Percentiles rank a stretch among this genome's conserved stretches.
These are phyloP conservation scores for Casuarina glauca DNA, from an alignment of 306 rosid genomes.

Conservation along the genomic window DNA sequence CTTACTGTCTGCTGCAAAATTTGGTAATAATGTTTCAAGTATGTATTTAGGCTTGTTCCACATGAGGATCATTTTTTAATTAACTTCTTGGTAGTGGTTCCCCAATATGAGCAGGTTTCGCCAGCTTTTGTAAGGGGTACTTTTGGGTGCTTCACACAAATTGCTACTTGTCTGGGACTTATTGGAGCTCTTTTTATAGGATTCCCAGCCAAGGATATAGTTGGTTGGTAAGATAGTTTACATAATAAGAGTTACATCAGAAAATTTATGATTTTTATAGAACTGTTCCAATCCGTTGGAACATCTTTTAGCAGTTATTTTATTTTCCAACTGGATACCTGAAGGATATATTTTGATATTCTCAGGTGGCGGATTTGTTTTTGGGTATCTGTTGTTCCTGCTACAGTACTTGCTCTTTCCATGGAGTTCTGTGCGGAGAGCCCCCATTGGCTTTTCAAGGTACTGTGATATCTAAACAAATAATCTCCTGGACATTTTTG, in stretches of 20 bases:
- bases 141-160: conserved; percentile 78
- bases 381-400: conserved; percentile 73
- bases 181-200: conserved; percentile 70
- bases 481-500: conserved; percentile 5
- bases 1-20: conserved; percentile 2
- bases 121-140: conserved; percentile 77
- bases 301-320: conserved; percentile 13
- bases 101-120: conserved; percentile 57
- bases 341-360: conserved; percentile 25
- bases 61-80: not conserved
- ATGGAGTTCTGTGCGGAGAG: conserved; percentile 89
- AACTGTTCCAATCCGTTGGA: not conserved
- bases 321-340: conserved; percentile 9
- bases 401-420: conserved; percentile 57
- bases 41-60: too few relatives aligned
- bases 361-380: conserved; percentile 89
- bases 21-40: not conserved
- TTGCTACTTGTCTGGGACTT: conserved; percentile 85
- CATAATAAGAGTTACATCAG: conserved; percentile 8
- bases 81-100: conserved; percentile 11
- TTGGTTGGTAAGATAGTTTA: conserved; percentile 62
- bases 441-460: conserved; percentile 93
- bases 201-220: conserved; percentile 67
- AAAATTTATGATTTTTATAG: conserved; percentile 11
- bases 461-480: conserved; percentile 31